These are phyloP conservation scores for Fistulifera pelliculosa DNA, from an alignment of 108 stramenopile species.

Conservation along the genomic window DNA sequence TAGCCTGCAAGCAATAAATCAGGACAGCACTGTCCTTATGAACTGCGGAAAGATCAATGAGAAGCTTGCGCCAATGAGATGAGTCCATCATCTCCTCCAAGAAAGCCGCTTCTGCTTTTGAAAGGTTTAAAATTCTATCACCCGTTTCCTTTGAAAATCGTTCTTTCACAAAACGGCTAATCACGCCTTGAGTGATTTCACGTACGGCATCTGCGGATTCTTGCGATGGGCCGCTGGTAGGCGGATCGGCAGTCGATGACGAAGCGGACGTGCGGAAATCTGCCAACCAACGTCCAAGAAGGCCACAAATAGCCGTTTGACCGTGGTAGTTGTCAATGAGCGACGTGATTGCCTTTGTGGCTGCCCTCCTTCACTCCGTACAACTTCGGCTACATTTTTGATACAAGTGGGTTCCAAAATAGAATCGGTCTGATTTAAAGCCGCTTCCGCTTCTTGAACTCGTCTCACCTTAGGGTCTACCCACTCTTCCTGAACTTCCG, in stretches of 20 bases:
- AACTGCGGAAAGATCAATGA: constrained; percentile 76
- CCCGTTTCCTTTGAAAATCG: constrained; percentile 64
- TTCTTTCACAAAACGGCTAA: constrained; percentile 59
- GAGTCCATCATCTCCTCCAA: constrained; percentile 81
- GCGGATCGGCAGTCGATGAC: neutral
- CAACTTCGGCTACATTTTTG: constrained; percentile 35
- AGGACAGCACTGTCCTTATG: constrained; percentile 71
- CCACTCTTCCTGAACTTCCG: constrained; percentile 13
- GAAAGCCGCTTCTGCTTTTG: constrained; percentile 62
- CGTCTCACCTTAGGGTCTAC: constrained; percentile 39
- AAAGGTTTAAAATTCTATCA: constrained; percentile 55
- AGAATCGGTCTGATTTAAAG: constrained; percentile 59
- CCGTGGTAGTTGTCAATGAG: constrained; percentile 54
- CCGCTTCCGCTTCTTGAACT: constrained; percentile 43
- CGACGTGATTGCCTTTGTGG: constrained; percentile 46
- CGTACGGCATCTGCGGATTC: constrained; percentile 45
- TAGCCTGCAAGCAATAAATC: constrained; percentile 64
- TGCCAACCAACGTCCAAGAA: constrained; percentile 64
- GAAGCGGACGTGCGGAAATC: constrained; percentile 32
- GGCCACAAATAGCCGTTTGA: constrained; percentile 69
- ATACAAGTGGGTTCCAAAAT: constrained; percentile 60
- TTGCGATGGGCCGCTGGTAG: neutral
- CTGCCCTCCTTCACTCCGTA: constrained; percentile 31
- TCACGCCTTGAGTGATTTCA: constrained; percentile 47
- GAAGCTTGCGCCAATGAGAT: constrained; percentile 61